Conservation (phyloP, 2,329 filamentous ascomycete species). For the Exophiala xenobiotica region DNA sequence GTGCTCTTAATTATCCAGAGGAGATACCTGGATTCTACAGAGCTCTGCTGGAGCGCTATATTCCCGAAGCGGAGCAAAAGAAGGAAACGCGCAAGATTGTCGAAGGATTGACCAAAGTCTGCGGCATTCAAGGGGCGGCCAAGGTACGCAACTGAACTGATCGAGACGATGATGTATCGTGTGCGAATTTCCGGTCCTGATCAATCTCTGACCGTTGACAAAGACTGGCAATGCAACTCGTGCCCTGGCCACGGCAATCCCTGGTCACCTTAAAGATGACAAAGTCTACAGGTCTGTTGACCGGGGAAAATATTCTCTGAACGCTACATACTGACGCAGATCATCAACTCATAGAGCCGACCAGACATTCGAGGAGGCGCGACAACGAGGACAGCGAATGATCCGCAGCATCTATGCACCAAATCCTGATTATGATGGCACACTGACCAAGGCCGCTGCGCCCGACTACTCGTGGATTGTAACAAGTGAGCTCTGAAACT, state of each 20-base stretch:
- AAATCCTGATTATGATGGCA: background rate
- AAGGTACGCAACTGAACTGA: background rate
- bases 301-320: too few species aligned
- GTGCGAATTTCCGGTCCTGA: too few species aligned
- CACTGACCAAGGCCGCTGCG: background rate
- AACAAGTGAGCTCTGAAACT: background rate
- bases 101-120: background rate
- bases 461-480: background rate
- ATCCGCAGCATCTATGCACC: background rate
- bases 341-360: too few species aligned
- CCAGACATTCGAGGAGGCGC: too few species aligned
- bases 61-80: background rate
- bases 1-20: background rate
- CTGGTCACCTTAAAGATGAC: too few species aligned
- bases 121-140: background rate
- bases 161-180: too few species aligned
- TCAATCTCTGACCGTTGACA: background rate
- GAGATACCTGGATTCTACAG: background rate
- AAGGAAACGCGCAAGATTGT: background rate
- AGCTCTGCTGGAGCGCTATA: background rate
- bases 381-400: background rate
- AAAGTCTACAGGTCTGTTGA: too few species aligned
- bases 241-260: too few species aligned
- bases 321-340: too few species aligned
- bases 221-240: too few species aligned